Evolutionary conservation across 139 green algal species (phyloP), one percentile per base, ranked within the genome.

Genomic region (Bryopsis sp.): DNA sequence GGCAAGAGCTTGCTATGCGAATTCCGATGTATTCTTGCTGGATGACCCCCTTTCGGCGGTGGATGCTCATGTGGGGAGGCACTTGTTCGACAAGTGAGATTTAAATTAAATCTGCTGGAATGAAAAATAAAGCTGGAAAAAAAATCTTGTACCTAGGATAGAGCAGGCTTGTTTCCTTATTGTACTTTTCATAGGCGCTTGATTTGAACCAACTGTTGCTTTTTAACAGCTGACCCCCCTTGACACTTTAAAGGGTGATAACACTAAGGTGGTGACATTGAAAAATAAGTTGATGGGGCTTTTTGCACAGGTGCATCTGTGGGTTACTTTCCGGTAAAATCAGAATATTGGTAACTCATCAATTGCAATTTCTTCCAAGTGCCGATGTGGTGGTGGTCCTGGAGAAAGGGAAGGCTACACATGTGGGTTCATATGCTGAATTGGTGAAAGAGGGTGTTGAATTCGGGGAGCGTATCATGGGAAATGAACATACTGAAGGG

Each of bases 21-120:
- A 60, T 0, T 75, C 90, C 0, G 71, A 77, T 33, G 72, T 97
- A 6, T 89, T 86, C 74, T 70, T 98, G 26, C 78, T 97, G 39
- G 92, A 98, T 47, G 91, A 98, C 79, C 92, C 93, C 2, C 78
- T 97, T 32, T 88, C 77, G 1, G 92, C 92, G 0, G 82, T 97
- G 59, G 92, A 97, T 70, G 85, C 88, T 2, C 89, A 96, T 64
- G 89, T 96, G 37, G 86, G 84, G 7, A 70, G 76, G 4, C 75
- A 89, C 54, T 62, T 97, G 38, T 89, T 96, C n/a, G 58, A 65
- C 2, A 34, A 78, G 1, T 91, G 84, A 7, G n/a, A 61, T 28
- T 7, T 61, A 8, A n/a, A n/a, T n/a, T n/a, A n/a, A n/a, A n/a
- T n/a, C n/a, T n/a, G n/a, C n/a, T n/a, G n/a, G n/a, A n/a, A n/a